phyloP scores from a whole-genome alignment of 805 yeast species.

The Candida sithepensis region DNA sequence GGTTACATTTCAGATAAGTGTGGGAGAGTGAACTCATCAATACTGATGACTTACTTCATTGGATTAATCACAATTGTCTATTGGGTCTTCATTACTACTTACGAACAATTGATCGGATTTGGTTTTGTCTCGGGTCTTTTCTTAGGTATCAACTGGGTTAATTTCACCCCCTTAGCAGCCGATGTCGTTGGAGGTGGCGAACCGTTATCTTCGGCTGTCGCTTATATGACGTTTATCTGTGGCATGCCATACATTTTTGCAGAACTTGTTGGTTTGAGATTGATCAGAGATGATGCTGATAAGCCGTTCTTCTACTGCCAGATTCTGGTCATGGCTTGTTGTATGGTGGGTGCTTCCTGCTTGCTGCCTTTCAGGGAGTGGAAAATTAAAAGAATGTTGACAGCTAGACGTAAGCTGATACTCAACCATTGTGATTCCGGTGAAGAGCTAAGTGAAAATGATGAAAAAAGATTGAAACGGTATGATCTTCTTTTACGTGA shows the following conservation, averaged over 20 bases:
- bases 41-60: constrained; percentile 32
- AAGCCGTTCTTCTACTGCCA: constrained; percentile 59
- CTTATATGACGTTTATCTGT: constrained; percentile 24
- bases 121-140: constrained; percentile 40
- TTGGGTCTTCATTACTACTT: constrained; percentile 47
- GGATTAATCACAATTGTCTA: constrained; percentile 39
- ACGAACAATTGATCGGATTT: constrained; percentile 40
- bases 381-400: constrained; percentile 43
- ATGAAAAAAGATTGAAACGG: constrained; percentile 9
- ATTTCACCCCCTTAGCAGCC: constrained; percentile 33
- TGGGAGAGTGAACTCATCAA: constrained; percentile 47
- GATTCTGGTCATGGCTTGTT: constrained; percentile 49
- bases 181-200: constrained; percentile 31
- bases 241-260: constrained; percentile 31
- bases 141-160: constrained; percentile 44
- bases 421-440: constrained; percentile 4
- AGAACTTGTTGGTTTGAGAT: constrained; percentile 30
- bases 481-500: constrained; percentile 13
- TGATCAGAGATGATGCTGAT: constrained; percentile 22
- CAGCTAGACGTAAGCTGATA: constrained; percentile 17
- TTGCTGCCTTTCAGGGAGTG: constrained; percentile 53
- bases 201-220: constrained; percentile 28
- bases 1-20: constrained; percentile 43
- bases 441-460: constrained; percentile 1
- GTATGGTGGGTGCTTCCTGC: constrained; percentile 40